These are phyloP conservation scores for Hysterium pulicare DNA, from an alignment of 2,329 filamentous ascomycete species.

Conservation along the genomic window DNA sequence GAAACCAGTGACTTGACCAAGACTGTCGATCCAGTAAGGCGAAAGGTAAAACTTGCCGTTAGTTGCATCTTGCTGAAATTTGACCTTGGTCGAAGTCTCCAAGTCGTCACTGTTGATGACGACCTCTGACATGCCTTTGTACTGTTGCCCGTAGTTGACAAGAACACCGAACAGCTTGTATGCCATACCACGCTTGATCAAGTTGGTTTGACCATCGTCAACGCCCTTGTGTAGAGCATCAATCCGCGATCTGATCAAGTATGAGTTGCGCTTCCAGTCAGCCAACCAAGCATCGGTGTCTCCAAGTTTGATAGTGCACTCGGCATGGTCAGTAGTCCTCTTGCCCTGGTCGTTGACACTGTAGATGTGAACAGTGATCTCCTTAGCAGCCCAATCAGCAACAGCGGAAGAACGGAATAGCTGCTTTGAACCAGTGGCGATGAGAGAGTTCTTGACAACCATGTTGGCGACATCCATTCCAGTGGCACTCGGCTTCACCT, in stretches of 20 bases:
- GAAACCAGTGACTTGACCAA: slow-evolving; percentile 14
- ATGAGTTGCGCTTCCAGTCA: slow-evolving; percentile 13
- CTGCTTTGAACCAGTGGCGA: slow-evolving; percentile 9
- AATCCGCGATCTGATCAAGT: slow-evolving; percentile 14
- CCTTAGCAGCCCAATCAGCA: slow-evolving; percentile 30
- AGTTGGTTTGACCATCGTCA: slow-evolving; percentile 10
- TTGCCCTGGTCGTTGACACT: slow-evolving; percentile 38
- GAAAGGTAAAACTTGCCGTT: slow-evolving; percentile 5
- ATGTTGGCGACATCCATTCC: slow-evolving; percentile 41
- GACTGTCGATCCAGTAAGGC: slow-evolving; percentile 15
- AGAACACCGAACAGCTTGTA: slow-evolving; percentile 22
- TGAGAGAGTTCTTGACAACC: slow-evolving; percentile 28
- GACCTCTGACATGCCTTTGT: slow-evolving; percentile 19
- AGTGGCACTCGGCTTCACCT: slow-evolving; percentile 9
- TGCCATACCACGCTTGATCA: slow-evolving; percentile 15
- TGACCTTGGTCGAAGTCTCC: slow-evolving; percentile 14
- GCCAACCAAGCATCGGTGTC: slow-evolving; percentile 12
- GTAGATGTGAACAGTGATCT: slow-evolving; percentile 30
- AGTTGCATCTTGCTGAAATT: slow-evolving; percentile 5
- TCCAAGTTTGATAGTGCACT: slow-evolving; percentile 26
- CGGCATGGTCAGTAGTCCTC: slow-evolving; percentile 36
- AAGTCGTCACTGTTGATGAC: slow-evolving; percentile 14
- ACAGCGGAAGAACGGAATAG: slow-evolving; percentile 9
- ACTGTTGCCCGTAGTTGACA: slow-evolving; percentile 19
- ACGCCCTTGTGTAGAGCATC: slow-evolving; percentile 12